phyloP scores from a whole-genome alignment of 1,284 basidiomycete genomes.

The Gomphus sp. region DNA sequence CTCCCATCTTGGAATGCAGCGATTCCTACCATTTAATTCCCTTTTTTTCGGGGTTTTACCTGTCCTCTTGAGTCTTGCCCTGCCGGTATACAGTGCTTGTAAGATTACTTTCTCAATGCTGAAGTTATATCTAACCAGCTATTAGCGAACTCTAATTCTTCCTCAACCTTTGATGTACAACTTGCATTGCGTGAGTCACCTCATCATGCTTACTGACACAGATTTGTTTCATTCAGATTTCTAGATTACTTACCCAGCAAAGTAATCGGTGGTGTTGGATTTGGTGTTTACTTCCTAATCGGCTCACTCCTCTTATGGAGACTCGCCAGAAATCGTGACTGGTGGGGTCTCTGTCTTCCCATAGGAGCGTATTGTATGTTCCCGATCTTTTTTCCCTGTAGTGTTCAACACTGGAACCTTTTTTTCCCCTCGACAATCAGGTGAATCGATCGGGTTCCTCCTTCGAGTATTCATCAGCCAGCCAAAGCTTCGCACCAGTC shows the following conservation, averaged over 20 bases:
- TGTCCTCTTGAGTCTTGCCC: neutral
- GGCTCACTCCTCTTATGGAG: conserved; percentile 13
- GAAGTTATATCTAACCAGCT: neutral
- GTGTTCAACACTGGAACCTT: neutral
- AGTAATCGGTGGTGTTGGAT: conserved; percentile 16
- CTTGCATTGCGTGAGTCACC: neutral
- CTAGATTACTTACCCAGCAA: conserved; percentile 2
- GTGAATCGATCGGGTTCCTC: neutral
- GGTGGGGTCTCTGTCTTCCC: conserved; percentile 25
- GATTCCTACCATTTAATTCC: neutral
- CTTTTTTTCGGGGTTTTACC: neutral
- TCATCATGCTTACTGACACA: neutral
- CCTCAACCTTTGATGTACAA: neutral
- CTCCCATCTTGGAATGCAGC: no score
- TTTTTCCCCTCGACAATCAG: neutral
- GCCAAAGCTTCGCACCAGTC: neutral
- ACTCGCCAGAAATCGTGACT: conserved; percentile 14
- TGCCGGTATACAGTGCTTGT: neutral
- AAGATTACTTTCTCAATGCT: neutral
- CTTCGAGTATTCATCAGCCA: neutral
- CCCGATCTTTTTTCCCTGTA: neutral
- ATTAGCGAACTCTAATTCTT: neutral
- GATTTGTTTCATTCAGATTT: neutral
- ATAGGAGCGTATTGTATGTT: conserved; percentile 17
- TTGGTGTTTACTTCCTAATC: conserved; percentile 16